Percentiles rank a stretch among this genome's conserved stretches.
These are phyloP conservation scores for Aspergillus novofumigatus DNA, from an alignment of 2,329 filamentous ascomycete genomes.

Conservation along the genomic window DNA sequence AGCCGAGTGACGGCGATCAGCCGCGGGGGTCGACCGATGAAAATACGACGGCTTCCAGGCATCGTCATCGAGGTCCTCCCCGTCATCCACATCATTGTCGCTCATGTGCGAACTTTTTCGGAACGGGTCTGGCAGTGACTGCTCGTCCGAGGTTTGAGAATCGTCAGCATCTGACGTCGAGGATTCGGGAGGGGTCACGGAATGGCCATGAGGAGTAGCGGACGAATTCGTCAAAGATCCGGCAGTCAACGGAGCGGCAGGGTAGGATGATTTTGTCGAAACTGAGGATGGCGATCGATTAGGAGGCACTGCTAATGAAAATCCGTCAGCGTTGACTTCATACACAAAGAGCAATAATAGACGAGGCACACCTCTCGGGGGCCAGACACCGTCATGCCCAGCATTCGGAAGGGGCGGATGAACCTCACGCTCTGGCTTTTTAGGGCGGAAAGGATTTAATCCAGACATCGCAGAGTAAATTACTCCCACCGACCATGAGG, in stretches of 20 bases:
- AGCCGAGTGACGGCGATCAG: conserved; percentile 5
- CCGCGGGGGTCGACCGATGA: conserved; percentile 3
- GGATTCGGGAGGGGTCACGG: conserved; percentile 18
- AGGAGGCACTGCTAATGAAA: conserved; percentile 11
- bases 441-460: conserved; percentile 50
- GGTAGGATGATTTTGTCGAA: conserved; percentile 3
- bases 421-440: conserved; percentile 31
- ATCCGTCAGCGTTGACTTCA: conserved; percentile 5
- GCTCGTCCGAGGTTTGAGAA: conserved; percentile 29
- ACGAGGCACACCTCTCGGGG: neutral
- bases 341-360: neutral
- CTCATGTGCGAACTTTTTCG: conserved; percentile 26
- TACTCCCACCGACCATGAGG: conserved; percentile 29
- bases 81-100: conserved; percentile 19
- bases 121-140: conserved; percentile 36
- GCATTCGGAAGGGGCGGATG: conserved; percentile 17
- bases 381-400: neutral
- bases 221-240: conserved; percentile 15
- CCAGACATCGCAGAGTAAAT: conserved; percentile 41
- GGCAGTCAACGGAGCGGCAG: conserved; percentile 5
- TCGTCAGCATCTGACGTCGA: conserved; percentile 23
- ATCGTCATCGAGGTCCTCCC: neutral
- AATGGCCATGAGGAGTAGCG: conserved; percentile 15
- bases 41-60: neutral
- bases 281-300: conserved; percentile 4